Evolutionary conservation across 2,329 filamentous ascomycete genomes (phyloP), one percentile per base, ranked within the genome.

Genomic region (Stagonosporopsis rhizophila): DNA sequence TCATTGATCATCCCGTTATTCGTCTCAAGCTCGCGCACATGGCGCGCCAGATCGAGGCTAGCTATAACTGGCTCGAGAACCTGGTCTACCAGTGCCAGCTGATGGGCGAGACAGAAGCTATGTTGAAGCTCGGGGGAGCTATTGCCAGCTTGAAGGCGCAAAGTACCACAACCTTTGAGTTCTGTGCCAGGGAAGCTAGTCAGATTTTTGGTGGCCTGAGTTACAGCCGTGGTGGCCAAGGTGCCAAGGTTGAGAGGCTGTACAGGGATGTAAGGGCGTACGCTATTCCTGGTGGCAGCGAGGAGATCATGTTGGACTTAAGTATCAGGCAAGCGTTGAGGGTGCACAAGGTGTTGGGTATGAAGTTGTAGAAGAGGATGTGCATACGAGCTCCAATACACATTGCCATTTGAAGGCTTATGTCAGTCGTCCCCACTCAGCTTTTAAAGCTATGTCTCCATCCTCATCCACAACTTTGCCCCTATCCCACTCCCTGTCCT

Each of bases 221-320:
- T 69, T 98, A 98, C 81, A 93, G 88, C 57, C 87, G 94, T 39
- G 95, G 95, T 52, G 95, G 95, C 15, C 95, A 98, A 81, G 95
- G 95, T 59, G 94, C 87, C 56, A 97, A 97, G 86, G 87, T 98
- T 48, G 95, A 99, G 86, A 82, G 95, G 58, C 80, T 99, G 69
- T 98, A 98, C 79, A 86, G 95, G 61, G 95, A 99, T 76, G 95
- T 98, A 15, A 85, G 95, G 67, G 95, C 95, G 0, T 98, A 99
- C 77, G 94, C 95, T 23, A 83, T 99, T 67, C 95, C 95, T 3
- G 95, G 95, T 70, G 95, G 95, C 22, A 92, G 88, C 65, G 94
- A 99, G 81, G 95, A 99, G 84, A 99, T 99, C 65, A 99, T 99
- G 95, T 81, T 98, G 65, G 95, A 99, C 77, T 78, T 99, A 72